Percentiles rank a stretch among this genome's conserved stretches.
Conservation (phyloP, 108 stramenopile genomes). For the Fistulifera solaris region DNA sequence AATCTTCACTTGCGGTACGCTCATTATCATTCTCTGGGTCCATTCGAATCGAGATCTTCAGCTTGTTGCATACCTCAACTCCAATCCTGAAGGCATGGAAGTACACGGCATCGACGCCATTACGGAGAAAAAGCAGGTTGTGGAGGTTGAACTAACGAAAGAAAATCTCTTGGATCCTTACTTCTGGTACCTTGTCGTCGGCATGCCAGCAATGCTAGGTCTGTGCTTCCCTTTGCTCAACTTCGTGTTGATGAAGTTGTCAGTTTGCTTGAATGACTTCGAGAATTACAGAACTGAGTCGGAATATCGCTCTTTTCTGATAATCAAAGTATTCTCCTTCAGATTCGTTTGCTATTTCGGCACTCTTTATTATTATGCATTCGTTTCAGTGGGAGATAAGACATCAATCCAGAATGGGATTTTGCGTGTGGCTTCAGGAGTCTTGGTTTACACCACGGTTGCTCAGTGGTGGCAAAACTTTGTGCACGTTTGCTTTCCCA, state of each 20-base stretch:
- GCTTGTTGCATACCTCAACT: slow-evolving; percentile 62
- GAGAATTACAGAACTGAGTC: slow-evolving; percentile 96
- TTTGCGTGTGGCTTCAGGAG: slow-evolving; percentile 67
- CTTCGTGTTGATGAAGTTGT: slow-evolving; percentile 65
- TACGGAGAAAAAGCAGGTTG: slow-evolving; percentile 37
- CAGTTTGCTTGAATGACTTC: slow-evolving; percentile 73
- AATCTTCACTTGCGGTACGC: slow-evolving; percentile 60
- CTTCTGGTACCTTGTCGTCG: slow-evolving; percentile 76
- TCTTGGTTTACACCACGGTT: slow-evolving; percentile 76
- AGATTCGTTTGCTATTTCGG: slow-evolving; percentile 97
- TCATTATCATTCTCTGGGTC: slow-evolving; percentile 72
- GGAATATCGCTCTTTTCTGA: slow-evolving; percentile 84
- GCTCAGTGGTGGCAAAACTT: slow-evolving; percentile 81
- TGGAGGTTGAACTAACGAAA: slow-evolving; percentile 42
- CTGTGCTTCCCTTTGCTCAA: slow-evolving; percentile 79
- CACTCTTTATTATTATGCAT: slow-evolving; percentile 93
- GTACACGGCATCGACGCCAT: slow-evolving; percentile 28
- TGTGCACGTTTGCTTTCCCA: slow-evolving; percentile 73
- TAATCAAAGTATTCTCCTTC: slow-evolving; percentile 97
- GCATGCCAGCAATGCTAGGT: slow-evolving; percentile 74
- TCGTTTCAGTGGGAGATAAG: slow-evolving; percentile 36
- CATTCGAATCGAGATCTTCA: slow-evolving; percentile 80
- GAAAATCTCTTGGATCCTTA: slow-evolving; percentile 61
- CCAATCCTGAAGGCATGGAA: slow-evolving; percentile 7
- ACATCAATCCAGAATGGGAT: slow-evolving; percentile 70